A percentile compares a stretch with the other conserved stretches of the same genome.
phyloP scores from a whole-genome alignment of 2,329 filamentous ascomycete genomes.

The Alternaria sp. region DNA sequence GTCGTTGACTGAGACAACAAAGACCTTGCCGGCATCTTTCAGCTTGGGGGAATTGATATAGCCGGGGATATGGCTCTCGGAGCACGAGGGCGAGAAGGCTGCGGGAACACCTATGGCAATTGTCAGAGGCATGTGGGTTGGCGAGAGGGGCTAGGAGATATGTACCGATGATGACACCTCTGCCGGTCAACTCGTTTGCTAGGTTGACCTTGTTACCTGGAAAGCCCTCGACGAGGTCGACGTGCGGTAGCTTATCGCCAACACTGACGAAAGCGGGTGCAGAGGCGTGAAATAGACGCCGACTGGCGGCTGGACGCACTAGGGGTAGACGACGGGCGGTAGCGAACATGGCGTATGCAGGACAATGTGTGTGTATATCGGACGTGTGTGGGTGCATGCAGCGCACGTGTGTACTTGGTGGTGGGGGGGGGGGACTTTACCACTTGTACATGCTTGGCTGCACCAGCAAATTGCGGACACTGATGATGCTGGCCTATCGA shows the following conservation, averaged over 20 bases:
- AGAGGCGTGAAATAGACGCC: slow-evolving; percentile 69
- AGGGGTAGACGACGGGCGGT: slow-evolving; percentile 44
- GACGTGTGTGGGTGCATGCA: slow-evolving; percentile 5
- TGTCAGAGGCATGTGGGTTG: slow-evolving; percentile 18
- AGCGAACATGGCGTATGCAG: slow-evolving; percentile 32
- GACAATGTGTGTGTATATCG: slow-evolving; percentile 18
- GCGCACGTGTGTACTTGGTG: slow-evolving; percentile 9
- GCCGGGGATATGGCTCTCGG: slow-evolving; percentile 78
- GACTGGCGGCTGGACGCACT: slow-evolving; percentile 30
- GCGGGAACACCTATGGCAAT: slow-evolving; percentile 49
- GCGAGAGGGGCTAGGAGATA: slow-evolving; percentile 11
- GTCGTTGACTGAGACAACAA: slow-evolving; percentile 93
- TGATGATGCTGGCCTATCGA: slow-evolving; percentile 10
- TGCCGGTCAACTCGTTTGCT: slow-evolving; percentile 74
- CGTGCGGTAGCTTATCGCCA: slow-evolving; percentile 79
- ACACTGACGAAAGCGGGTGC: slow-evolving; percentile 71
- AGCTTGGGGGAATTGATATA: slow-evolving; percentile 83
- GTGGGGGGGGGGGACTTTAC: slow-evolving; percentile 8
- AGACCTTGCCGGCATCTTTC: slow-evolving; percentile 81
- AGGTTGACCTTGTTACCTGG: slow-evolving; percentile 92
- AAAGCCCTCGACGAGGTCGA: slow-evolving; percentile 82
- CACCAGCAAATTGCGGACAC: slow-evolving; percentile 16
- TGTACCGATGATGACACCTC: slow-evolving; percentile 75
- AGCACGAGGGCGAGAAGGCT: slow-evolving; percentile 66
- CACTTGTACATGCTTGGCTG: not conserved